These are phyloP conservation scores for Globisporangium spinosum DNA, from an alignment of 352 stramenopile species.

Conservation along the genomic window DNA sequence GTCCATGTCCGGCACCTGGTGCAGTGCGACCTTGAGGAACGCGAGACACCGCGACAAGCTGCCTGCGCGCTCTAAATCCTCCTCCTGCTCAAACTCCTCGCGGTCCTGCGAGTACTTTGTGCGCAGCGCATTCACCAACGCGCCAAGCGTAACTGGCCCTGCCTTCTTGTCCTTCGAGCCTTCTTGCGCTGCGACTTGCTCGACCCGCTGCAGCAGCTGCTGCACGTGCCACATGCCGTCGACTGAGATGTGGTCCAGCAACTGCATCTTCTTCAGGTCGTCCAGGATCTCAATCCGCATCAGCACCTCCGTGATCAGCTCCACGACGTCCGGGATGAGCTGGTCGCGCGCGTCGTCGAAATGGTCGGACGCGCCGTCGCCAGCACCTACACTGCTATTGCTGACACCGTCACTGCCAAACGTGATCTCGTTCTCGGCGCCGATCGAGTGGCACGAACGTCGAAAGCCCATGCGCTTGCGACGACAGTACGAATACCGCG, in stretches of 20 bases:
- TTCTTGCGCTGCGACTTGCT: conserved; percentile 20
- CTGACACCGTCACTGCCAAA: neutral
- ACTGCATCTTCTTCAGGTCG: conserved; percentile 81
- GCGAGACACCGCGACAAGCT: conserved; percentile 43
- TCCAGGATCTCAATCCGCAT: conserved; percentile 68
- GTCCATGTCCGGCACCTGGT: conserved; percentile 35
- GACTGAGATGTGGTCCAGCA: conserved; percentile 76
- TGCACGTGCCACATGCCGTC: conserved; percentile 74
- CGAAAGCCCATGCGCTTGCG: conserved; percentile 75
- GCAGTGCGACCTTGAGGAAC: conserved; percentile 47
- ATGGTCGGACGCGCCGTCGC: conserved; percentile 19
- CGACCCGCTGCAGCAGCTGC: conserved; percentile 38
- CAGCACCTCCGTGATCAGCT: conserved; percentile 73
- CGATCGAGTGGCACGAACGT: conserved; percentile 73
- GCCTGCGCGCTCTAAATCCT: conserved; percentile 37
- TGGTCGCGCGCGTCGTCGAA: conserved; percentile 31
- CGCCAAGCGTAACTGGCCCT: conserved; percentile 13
- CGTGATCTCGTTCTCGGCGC: conserved; percentile 43
- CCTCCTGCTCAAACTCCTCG: conserved; percentile 25
- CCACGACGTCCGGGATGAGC: conserved; percentile 62
- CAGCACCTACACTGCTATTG: neutral
- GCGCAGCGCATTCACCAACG: conserved; percentile 28
- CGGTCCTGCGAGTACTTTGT: conserved; percentile 12
- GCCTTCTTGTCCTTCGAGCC: conserved; percentile 9
- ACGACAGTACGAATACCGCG: conserved; percentile 63